Evolutionary conservation across 106 monocot species (phyloP), one percentile per base, ranked within the genome.

Genomic region (Cymbidium sinense): DNA sequence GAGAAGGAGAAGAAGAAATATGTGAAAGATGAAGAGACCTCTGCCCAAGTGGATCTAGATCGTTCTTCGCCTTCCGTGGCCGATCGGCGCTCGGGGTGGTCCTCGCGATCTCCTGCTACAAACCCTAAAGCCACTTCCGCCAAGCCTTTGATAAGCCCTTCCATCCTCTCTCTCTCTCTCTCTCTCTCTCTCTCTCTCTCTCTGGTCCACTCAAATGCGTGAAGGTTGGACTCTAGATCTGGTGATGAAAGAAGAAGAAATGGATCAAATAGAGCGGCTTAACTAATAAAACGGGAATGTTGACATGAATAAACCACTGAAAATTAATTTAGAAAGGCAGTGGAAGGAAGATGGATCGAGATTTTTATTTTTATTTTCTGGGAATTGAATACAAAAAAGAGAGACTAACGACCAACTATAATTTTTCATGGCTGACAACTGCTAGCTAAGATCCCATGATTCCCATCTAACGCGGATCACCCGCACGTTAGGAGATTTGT

Each of bases 31-130:
- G 23, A 58, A 19, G 41, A 69, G 30, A 94, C 94, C 77, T 94
- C 86, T 25, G 94, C 91, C 94, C 94, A 95, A 39, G 91, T 86
- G 75, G 91, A 91, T 82, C 94, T 86, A 5, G 89, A 87, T 29
- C 77, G 75, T 15, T 50, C 61, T 35, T 61, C 58, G 5, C 78
- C 76, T 7, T 73, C 80, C 15, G 31, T 15, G 30, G n/a, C 7
- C 47, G 79, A 27, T 47, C 34, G 76, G 50, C 36, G 10, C 54
- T 70, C 31, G n/a, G 50, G 73, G 21, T 23, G 51, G 25, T 75
- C 77, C 10, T 79, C 87, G 54, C 72, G 84, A 65, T 39, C 87
- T 11, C 81, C 84, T 11, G 43, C 86, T 54, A 76, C 76, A 62
- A 47, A 83, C 30, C 85, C 91, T 34, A 95, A 37, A 29, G 91